Conservation (phyloP, 192 early-diverging fungal genomes). For the Thoreauomyces humboldtii region DNA sequence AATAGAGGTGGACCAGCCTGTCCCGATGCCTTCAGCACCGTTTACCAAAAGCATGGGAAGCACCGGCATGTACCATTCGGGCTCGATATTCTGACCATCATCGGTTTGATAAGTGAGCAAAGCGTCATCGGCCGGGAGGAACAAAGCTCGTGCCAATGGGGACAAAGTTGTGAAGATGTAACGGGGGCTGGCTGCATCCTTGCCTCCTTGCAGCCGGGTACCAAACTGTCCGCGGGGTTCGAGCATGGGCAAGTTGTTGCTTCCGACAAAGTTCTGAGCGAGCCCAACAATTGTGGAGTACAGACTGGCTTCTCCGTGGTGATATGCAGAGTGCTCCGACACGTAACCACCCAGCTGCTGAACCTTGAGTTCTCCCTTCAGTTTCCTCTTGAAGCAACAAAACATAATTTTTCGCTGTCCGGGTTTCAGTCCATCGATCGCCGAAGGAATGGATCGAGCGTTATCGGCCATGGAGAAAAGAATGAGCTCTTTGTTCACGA, state of each 20-base stretch:
- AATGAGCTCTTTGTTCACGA: constrained; percentile 94
- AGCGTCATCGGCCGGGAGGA: constrained; percentile 76
- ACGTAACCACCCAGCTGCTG: constrained; percentile 86
- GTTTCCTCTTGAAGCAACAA: constrained; percentile 78
- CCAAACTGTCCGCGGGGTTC: constrained; percentile 90
- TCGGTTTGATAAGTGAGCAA: constrained; percentile 82
- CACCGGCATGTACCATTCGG: constrained; percentile 88
- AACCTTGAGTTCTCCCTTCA: constrained; percentile 82
- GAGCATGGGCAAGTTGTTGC: constrained; percentile 88
- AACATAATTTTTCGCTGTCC: constrained; percentile 95
- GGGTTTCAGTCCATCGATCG: constrained; percentile 94
- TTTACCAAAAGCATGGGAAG: constrained; percentile 94
- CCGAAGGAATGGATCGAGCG: constrained; percentile 87
- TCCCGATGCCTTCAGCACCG: constrained; percentile 93
- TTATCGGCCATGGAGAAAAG: constrained; percentile 95
- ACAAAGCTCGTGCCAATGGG: constrained; percentile 73
- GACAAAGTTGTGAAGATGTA: constrained; percentile 85
- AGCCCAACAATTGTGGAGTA: constrained; percentile 82
- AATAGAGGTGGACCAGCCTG: constrained; percentile 65
- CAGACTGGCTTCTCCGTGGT: constrained; percentile 91
- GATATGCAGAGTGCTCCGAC: constrained; percentile 85
- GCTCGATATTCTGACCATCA: constrained; percentile 87
- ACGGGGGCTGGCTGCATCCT: constrained; percentile 95
- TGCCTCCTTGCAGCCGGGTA: constrained; percentile 83
- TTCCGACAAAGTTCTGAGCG: constrained; percentile 94